Evolutionary conservation across 2,329 filamentous ascomycete species (phyloP), one percentile per base, ranked within the genome.

Genomic region (Alternaria sp.): DNA sequence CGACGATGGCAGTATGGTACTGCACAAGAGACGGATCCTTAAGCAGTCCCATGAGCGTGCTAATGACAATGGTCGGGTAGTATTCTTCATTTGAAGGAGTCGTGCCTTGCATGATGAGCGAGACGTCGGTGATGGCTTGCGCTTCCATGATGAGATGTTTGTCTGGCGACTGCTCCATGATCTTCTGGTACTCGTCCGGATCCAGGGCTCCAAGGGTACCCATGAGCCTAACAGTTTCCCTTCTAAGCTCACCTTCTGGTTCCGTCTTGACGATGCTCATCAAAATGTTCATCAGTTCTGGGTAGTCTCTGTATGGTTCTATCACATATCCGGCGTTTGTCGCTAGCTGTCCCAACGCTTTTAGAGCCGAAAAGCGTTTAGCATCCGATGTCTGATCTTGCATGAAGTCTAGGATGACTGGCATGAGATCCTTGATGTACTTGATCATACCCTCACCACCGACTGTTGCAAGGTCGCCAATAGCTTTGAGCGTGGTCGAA

Each of bases 271-370:
- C 95, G 68, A 99, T 97, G 67, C 91, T 92, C 75, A 97, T 94
- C 11, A 99, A 82, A 28, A 98, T 91, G 62, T 95, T 93, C 49
- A 99, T 88, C 8, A 99, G 86, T 74, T 97, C 91, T 0, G 96
- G 95, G 70, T 98, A 97, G 62, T 99, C 94, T 48, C 94, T 85
- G 72, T 99, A 99, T 0, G 96, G 96, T 57, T 94, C 89, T 61
- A 99, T 98, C 53, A 99, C 96, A 80, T 99, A 99, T 68, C 96
- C 95, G 12, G 94, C 95, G 78, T 97, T 98, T 74, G 93, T 96
- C 6, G 95, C 93, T 55, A 99, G 83, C 75, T 98, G 94, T 20
- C 94, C 94, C 0, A 99, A 85, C 0, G 95, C 95, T 67, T 92
- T 91, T 32, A 99, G 84, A 3, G 95, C 94, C 6, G 96, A 92